Percentiles rank a stretch among this genome's conserved stretches.
phyloP scores from a whole-genome alignment of 2,329 filamentous ascomycete species.

The Diplodia sapinea region DNA sequence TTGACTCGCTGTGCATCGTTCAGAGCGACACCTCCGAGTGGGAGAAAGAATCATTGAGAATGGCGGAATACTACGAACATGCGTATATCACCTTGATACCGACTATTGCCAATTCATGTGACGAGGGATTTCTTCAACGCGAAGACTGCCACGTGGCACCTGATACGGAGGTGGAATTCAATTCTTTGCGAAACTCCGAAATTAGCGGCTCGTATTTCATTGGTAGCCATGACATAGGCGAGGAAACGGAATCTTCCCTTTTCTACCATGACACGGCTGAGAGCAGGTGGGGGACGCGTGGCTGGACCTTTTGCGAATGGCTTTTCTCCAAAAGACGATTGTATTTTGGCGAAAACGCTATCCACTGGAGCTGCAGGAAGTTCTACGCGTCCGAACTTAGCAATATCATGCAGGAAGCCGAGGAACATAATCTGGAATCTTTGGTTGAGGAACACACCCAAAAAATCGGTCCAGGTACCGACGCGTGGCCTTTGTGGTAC shows the following conservation, averaged over 20 bases:
- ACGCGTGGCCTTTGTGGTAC: background rate
- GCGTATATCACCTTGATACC: conserved; percentile 28
- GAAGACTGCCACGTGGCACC: too few species aligned
- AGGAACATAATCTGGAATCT: background rate
- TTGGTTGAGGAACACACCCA: background rate
- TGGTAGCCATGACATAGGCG: background rate
- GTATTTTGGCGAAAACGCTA: background rate
- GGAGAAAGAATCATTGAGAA: conserved; percentile 15
- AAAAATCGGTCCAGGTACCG: too few species aligned
- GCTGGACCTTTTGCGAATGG: conserved; percentile 13
- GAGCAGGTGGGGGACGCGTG: background rate
- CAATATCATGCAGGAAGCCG: background rate
- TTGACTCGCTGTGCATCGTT: conserved; percentile 12
- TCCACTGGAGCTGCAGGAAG: conserved; percentile 7
- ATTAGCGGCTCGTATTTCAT: background rate
- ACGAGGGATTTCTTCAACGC: conserved; percentile 4
- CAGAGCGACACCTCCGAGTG: conserved; percentile 28
- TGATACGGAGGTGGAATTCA: background rate
- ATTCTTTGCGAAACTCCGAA: background rate
- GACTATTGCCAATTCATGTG: background rate
- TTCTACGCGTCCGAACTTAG: background rate
- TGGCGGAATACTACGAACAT: conserved; percentile 31
- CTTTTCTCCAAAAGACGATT: background rate
- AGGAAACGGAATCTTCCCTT: background rate
- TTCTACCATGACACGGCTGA: background rate